Conservation (phyloP, 495 filamentous ascomycete genomes). For the Tuber aestivum region DNA sequence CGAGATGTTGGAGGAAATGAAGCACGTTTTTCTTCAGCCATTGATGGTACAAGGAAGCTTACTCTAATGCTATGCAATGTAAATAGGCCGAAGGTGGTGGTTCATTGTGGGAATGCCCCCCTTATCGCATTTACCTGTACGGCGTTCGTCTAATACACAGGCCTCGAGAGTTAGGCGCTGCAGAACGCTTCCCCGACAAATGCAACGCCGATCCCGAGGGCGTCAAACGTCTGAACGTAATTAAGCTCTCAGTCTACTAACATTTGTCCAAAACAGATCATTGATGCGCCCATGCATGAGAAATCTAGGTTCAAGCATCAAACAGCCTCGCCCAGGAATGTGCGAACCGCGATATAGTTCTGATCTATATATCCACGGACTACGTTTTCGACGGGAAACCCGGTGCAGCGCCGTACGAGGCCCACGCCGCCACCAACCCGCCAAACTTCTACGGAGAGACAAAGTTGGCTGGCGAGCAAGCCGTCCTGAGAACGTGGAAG, state of each 20-base stretch:
- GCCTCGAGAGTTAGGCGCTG: slow-evolving; percentile 57
- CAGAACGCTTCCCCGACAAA: slow-evolving; percentile 84
- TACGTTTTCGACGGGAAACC: slow-evolving; percentile 81
- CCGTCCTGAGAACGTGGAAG: slow-evolving; percentile 50
- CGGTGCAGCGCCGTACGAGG: slow-evolving; percentile 73
- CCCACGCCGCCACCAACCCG: slow-evolving; percentile 57
- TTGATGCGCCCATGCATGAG: background rate
- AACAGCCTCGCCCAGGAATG: slow-evolving; percentile 61
- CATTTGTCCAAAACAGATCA: background rate
- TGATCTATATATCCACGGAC: slow-evolving; percentile 92
- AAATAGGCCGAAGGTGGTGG: slow-evolving; percentile 67
- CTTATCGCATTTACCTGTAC: background rate
- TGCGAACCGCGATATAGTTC: slow-evolving; percentile 56
- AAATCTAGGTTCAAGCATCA: slow-evolving; percentile 48
- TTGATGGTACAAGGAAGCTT: background rate
- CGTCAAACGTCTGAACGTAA: slow-evolving; percentile 68
- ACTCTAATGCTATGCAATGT: background rate
- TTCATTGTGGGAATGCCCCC: slow-evolving; percentile 62
- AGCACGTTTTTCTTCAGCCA: slow-evolving; percentile 47
- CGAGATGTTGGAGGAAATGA: slow-evolving; percentile 56
- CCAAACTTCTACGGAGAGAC: slow-evolving; percentile 84
- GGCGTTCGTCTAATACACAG: background rate
- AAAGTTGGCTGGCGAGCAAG: slow-evolving; percentile 77
- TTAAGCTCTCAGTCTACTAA: slow-evolving; percentile 21
- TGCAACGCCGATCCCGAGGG: slow-evolving; percentile 72